Evolutionary conservation across 345 rosid species (phyloP).

Genomic region (Camelina sativa): DNA sequence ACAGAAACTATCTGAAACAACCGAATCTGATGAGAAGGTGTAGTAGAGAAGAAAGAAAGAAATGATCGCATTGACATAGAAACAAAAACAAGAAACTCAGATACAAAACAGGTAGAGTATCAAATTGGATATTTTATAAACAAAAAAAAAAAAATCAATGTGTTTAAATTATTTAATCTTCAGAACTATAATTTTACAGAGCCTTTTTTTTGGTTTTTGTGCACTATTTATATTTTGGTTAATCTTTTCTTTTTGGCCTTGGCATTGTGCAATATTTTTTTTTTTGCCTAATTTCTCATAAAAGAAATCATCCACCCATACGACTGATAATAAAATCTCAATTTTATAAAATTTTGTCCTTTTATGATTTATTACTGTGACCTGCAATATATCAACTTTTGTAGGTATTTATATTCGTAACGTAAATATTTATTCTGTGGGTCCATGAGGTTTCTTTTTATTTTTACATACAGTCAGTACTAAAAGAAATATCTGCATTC

Average conservation of each 20-base stretch:
- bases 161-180: conserved; percentile 32
- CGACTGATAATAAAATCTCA: conserved; percentile 37
- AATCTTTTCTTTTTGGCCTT: conserved; percentile 29
- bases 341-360: conserved; percentile 13
- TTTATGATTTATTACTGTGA: conserved; percentile 3
- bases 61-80: conserved; percentile 33
- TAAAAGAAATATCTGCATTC: conserved; percentile 30
- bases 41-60: conserved; percentile 47
- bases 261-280: neutral
- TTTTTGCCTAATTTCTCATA: conserved; percentile 20
- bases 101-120: conserved; percentile 43
- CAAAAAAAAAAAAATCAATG: neutral
- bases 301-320: conserved; percentile 25
- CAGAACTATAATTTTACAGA: conserved; percentile 34
- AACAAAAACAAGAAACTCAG: conserved; percentile 37
- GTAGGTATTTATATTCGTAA: neutral
- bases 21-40: conserved; percentile 67
- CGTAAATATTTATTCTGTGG: conserved; percentile 12
- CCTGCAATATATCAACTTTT: conserved; percentile 22
- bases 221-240: conserved; percentile 14
- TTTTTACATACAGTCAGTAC: neutral
- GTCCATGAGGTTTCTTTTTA: neutral
- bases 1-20: conserved; percentile 65
- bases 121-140: conserved; percentile 34
- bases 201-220: conserved; percentile 14